These are phyloP conservation scores for Ophiostoma australiae DNA, from an alignment of 2,329 filamentous ascomycete species.

Conservation along the genomic window DNA sequence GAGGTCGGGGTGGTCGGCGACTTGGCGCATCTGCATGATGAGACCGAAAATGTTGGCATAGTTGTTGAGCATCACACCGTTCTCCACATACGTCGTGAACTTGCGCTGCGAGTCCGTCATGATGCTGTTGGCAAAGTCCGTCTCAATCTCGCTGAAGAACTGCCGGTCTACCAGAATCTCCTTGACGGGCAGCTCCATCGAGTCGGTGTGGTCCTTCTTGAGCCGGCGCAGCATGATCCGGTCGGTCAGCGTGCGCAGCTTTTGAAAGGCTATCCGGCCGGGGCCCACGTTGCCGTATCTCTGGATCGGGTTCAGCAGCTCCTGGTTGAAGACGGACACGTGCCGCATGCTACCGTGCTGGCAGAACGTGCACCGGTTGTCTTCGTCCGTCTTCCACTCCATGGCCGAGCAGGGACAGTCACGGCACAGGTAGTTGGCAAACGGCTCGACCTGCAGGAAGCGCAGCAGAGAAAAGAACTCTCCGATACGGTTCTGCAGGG, in stretches of 20 bases:
- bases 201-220: conserved; percentile 87
- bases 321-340: conserved; percentile 64
- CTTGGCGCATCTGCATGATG: conserved; percentile 99
- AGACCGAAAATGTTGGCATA: conserved; percentile 98
- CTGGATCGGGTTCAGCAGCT: conserved; percentile 79
- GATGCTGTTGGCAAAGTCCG: conserved; percentile 91
- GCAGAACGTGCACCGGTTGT: conserved; percentile 46
- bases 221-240: conserved; percentile 93
- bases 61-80: conserved; percentile 91
- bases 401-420: conserved; percentile 72
- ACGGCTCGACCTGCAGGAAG: conserved; percentile 83
- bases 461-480: conserved; percentile 93
- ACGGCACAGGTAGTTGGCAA: conserved; percentile 92
- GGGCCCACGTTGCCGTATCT: conserved; percentile 55
- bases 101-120: conserved; percentile 86
- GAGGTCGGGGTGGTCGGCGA: conserved; percentile 92
- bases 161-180: conserved; percentile 88
- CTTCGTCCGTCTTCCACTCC: conserved; percentile 74
- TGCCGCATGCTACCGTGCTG: conserved; percentile 48
- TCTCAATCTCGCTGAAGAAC: conserved; percentile 94
- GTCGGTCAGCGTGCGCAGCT: conserved; percentile 82
- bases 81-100: conserved; percentile 93
- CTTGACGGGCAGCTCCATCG: conserved; percentile 95
- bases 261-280: conserved; percentile 67
- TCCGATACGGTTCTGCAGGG: conserved; percentile 93